Evolutionary conservation across 352 stramenopile species (phyloP), one percentile per base, ranked within the genome.

Genomic region (Globisporangium viniferum): DNA sequence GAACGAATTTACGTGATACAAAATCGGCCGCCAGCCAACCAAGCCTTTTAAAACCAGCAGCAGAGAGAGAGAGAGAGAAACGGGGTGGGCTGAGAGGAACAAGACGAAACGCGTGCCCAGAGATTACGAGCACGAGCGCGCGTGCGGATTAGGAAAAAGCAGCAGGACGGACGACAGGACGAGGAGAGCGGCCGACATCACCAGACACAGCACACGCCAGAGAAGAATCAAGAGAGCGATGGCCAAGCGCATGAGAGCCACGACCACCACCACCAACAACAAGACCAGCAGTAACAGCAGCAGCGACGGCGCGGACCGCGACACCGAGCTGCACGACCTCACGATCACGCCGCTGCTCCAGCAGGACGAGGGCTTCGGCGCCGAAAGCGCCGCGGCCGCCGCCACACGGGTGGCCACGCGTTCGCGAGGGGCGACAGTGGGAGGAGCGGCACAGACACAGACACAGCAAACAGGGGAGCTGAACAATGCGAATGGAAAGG

Each of bases 191-290:
- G 3, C 5, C 61, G 66, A 6, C 12, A 59, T 20, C 39, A 46
- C 39, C 39, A 46, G 39, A 46, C 36, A 44, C 39, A 33, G 5
- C 31, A n/a, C 18, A 33, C 27, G 54, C 65, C 46, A 70, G 53
- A 70, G 65, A 60, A 64, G 22, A 56, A 46, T 46, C 5, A 14
- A 46, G 27, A 70, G 49, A 58, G 48, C 35, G 27, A 91, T 93
- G 82, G 77, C 84, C 41, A 93, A 93, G 74, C 84, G 84, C 69
- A 62, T 93, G 14, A 78, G 84, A 71, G 76, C 78, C 27, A 64
- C 39, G 12, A 46, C 29, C 51, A 73, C 72, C 68, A 66, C 36
- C 36, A 68, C 41, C 41, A 79, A 39, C 59, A 44, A 7, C 36
- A 67, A 61, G 9, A 29, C n/a, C n/a, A 41, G 9, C 35, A 39